Percentiles rank a stretch among this genome's conserved stretches.
phyloP scores from a whole-genome alignment of 139 green algal genomes.

The Parachlorella kessleri region DNA sequence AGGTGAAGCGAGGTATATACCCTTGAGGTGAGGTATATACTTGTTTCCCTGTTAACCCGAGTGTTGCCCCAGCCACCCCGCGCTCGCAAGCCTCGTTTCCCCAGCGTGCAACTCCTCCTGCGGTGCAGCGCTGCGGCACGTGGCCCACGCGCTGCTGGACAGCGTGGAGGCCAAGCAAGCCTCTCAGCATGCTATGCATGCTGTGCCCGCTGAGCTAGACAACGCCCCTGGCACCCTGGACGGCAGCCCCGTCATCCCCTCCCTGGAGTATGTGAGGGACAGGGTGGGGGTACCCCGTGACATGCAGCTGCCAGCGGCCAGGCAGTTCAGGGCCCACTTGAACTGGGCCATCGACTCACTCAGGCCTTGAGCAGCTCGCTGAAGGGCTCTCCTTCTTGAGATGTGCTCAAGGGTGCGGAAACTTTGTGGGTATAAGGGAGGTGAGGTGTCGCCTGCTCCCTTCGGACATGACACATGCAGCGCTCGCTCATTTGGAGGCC shows the following conservation, averaged over 20 bases:
- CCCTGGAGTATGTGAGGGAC: slow-evolving; percentile 76
- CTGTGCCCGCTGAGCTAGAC: neutral
- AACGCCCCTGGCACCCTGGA: slow-evolving; percentile 7
- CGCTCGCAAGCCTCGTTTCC: no score
- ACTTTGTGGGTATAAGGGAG: neutral
- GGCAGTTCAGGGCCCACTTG: slow-evolving; percentile 89
- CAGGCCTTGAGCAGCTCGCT: neutral
- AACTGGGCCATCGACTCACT: slow-evolving; percentile 72
- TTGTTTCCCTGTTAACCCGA: neutral
- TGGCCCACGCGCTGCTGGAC: slow-evolving; percentile 80
- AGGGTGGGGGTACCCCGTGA: slow-evolving; percentile 88
- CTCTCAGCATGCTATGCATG: slow-evolving; percentile 47
- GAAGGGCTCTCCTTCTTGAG: no score
- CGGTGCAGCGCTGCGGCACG: slow-evolving; percentile 71
- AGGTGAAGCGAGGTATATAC: neutral
- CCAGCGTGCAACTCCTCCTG: no score
- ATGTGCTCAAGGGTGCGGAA: no score
- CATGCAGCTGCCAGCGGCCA: slow-evolving; percentile 77
- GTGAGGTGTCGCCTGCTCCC: neutral
- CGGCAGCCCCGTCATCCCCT: slow-evolving; percentile 33
- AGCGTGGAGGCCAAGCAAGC: slow-evolving; percentile 67
- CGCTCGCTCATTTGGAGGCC: neutral
- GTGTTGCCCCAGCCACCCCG: no score
- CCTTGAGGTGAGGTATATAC: neutral
- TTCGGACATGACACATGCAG: neutral